Evolutionary conservation across 1,284 basidiomycete species (phyloP).

Genomic region (Paramarasmius palmivorus): DNA sequence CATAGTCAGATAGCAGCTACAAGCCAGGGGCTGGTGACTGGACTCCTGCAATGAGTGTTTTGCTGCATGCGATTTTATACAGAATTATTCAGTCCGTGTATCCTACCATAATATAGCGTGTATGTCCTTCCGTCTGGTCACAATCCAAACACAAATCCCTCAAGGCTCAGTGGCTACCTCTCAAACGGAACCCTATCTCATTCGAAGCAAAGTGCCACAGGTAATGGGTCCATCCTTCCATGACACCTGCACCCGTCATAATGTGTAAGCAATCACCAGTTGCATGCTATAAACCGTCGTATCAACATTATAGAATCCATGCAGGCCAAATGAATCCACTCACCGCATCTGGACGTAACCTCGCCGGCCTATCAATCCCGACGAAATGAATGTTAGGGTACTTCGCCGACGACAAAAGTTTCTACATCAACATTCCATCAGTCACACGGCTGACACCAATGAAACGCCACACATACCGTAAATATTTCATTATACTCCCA

Average conservation of each 20-base stretch:
- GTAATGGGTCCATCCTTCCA: constrained; percentile 73
- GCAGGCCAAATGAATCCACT: no score
- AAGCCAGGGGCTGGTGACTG: no score
- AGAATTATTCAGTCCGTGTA: no score
- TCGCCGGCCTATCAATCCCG: constrained; percentile 56
- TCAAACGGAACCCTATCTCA: constrained; percentile 21
- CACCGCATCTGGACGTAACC: constrained; percentile 62
- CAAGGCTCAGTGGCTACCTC: no score
- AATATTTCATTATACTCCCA: constrained; percentile 54
- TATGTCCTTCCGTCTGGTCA: no score
- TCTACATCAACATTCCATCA: constrained; percentile 32
- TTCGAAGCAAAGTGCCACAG: constrained; percentile 62
- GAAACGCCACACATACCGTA: constrained; percentile 39
- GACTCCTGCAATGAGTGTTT: no score
- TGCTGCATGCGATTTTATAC: no score
- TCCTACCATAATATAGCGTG: no score
- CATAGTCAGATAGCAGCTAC: no score
- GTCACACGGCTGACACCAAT: background rate
- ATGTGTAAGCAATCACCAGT: constrained; percentile 65
- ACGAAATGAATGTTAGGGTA: constrained; percentile 60
- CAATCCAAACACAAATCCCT: no score
- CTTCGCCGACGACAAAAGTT: constrained; percentile 35
- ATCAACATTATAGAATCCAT: background rate
- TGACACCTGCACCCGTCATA: constrained; percentile 60
- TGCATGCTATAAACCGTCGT: constrained; percentile 47